Percentiles rank a stretch among this genome's conserved stretches.
Conservation (phyloP, 345 rosid species). For the Clausena lansium region DNA sequence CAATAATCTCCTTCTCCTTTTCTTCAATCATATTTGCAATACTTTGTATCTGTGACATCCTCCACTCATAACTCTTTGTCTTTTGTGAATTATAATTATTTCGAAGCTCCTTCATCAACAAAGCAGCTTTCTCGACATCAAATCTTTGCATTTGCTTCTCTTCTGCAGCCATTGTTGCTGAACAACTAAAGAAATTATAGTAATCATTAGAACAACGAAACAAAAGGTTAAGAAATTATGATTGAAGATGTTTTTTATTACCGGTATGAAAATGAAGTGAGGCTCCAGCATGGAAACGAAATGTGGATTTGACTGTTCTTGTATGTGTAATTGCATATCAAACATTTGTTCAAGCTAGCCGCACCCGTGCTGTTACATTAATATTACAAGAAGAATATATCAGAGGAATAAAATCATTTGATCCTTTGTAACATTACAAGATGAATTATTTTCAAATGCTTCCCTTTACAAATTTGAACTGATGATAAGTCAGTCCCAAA, state of each 20-base stretch:
- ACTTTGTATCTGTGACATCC: slow-evolving; percentile 59
- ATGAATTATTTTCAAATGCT: too few species aligned
- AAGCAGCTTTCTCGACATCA: slow-evolving; percentile 40
- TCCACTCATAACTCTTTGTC: slow-evolving; percentile 81
- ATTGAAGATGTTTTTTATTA: background rate
- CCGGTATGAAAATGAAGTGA: slow-evolving; percentile 1
- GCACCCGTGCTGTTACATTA: slow-evolving; percentile 15
- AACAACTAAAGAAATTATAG: slow-evolving; percentile 18
- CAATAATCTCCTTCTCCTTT: slow-evolving; percentile 49
- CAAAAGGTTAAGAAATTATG: background rate
- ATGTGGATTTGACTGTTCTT: background rate
- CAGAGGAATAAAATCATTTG: background rate
- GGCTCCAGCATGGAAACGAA: background rate
- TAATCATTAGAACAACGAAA: background rate
- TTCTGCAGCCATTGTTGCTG: slow-evolving; percentile 21
- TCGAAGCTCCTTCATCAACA: slow-evolving; percentile 48
- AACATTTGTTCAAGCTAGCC: background rate
- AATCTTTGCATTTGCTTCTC: slow-evolving; percentile 27
- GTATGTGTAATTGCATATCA: background rate
- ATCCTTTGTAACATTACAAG: background rate
- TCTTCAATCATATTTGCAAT: slow-evolving; percentile 64
- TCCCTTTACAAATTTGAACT: background rate
- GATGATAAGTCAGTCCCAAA: too few species aligned
- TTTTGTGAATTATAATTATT: slow-evolving; percentile 49
- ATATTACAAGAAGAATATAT: background rate